phyloP scores from a whole-genome alignment of 345 rosid genomes.

The Arabidopsis arenosa region DNA sequence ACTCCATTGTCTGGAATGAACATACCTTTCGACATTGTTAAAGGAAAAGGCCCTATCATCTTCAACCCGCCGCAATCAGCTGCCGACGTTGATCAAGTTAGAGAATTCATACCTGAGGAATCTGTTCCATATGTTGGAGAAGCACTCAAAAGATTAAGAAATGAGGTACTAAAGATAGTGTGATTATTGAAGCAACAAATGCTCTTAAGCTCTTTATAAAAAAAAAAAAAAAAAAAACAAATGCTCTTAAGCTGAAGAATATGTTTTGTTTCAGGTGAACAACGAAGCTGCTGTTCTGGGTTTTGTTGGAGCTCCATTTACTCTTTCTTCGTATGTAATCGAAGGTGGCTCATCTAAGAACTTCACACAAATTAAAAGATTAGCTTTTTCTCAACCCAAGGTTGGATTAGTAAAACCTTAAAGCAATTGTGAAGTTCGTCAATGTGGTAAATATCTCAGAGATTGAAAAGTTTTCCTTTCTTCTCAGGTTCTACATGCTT shows the following conservation, averaged over 20 bases:
- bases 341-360: slow-evolving; percentile 98
- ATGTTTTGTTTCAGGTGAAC: slow-evolving; percentile 60
- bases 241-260: slow-evolving; percentile 23
- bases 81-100: slow-evolving; percentile 76
- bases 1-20: slow-evolving; percentile 99
- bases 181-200: neutral
- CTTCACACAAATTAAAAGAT: slow-evolving; percentile 78
- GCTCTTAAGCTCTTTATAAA: neutral
- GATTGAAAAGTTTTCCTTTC: slow-evolving; percentile 7
- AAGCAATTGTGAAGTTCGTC: neutral
- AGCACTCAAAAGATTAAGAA: slow-evolving; percentile 80
- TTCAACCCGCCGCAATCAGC: slow-evolving; percentile 75
- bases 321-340: slow-evolving; percentile 91
- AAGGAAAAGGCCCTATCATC: slow-evolving; percentile 95
- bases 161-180: slow-evolving; percentile 63
- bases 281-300: slow-evolving; percentile 88
- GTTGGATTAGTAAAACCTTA: slow-evolving; percentile 35
- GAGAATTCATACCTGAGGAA: slow-evolving; percentile 82
- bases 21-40: slow-evolving; percentile 95
- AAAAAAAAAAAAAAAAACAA: neutral
- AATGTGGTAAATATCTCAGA: neutral
- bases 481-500: slow-evolving; percentile 76
- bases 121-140: slow-evolving; percentile 96
- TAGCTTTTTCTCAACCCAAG: slow-evolving; percentile 96
- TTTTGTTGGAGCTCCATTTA: slow-evolving; percentile 98